Base-by-base conservation (phyloP, 495 filamentous ascomycete species). In the Chaetomium tenue region DNA sequence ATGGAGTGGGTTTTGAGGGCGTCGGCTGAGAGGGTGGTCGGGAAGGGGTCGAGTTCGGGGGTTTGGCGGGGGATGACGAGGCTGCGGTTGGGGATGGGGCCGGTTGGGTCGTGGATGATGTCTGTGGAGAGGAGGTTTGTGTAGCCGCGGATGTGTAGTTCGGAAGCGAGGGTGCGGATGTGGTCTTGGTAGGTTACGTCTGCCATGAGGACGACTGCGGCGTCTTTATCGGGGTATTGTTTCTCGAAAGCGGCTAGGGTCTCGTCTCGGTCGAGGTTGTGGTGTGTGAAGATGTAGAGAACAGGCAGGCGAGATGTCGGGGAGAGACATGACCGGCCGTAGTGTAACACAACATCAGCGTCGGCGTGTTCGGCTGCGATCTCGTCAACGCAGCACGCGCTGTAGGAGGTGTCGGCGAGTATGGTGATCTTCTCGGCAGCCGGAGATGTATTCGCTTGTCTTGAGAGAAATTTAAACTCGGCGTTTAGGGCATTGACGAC, bases 381-480 rank as follows among this genome's bases (percentile, higher is more conserved):
- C 75, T 99, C 94, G 66, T 99, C 94, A 56, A 97, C 92, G 73
- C 94, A 99, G 78, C 94, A 99, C 5, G 93, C 86, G 51, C 94
- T 93, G 76, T 98, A 99, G 2, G 93, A 97, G 11, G 94, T 98
- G 74, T 99, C 94, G 39, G 89, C 94, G 46, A 99, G 82, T 65
- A 99, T 95, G 68, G 88, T 94, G 28, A 97, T 80, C 66, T 83
- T 85, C 47, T 66, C 64, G 42, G 69, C 53, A 51, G 58, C 53
- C 55, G 50, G 46, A 50, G 67, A 59, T 18, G 63, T 60, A 51
- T 63, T 67, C 44, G 60, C 65, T 26, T 42, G 25, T 39, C 56
- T 50, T 2, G 47, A 60, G 1, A 69, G 52, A 52, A 63, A 37
- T 13, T 52, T 64, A 12, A 96, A 74, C n/a, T 87, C 88, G 22